These are phyloP conservation scores for Uronychia binucleata DNA, from an alignment of 73 alveolate genomes.

Conservation along the genomic window DNA sequence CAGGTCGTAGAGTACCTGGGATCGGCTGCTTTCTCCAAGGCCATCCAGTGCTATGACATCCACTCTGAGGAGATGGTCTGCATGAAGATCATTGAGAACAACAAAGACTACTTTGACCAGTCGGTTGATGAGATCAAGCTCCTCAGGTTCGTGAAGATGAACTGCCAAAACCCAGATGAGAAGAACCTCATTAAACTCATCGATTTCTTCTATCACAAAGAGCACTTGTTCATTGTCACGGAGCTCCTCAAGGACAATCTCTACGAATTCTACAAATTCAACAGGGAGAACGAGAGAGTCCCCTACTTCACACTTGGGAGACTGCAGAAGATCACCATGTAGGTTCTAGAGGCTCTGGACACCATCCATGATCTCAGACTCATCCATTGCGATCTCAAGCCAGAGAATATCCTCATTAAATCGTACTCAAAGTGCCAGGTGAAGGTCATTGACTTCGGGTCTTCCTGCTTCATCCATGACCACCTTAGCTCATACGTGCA, in stretches of 20 bases:
- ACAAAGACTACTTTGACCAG: slow-evolving; percentile 99
- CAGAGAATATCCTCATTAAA: slow-evolving; percentile 96
- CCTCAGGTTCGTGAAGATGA: slow-evolving; percentile 90
- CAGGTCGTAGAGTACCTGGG: slow-evolving; percentile 98
- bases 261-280: slow-evolving; percentile 97
- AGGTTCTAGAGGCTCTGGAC: slow-evolving; percentile 90
- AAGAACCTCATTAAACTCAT: slow-evolving; percentile 84
- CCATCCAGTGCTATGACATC: slow-evolving; percentile 96
- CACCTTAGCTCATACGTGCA: slow-evolving; percentile 95
- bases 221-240: slow-evolving; percentile 96
- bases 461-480: slow-evolving; percentile 96
- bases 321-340: slow-evolving; percentile 88
- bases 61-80: slow-evolving; percentile 97
- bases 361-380: slow-evolving; percentile 85
- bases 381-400: slow-evolving; percentile 97
- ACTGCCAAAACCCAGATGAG: slow-evolving; percentile 95
- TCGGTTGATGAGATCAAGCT: slow-evolving; percentile 98
- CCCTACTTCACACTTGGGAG: slow-evolving; percentile 94
- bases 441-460: slow-evolving; percentile 97
- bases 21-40: slow-evolving; percentile 98
- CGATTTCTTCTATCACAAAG: slow-evolving; percentile 98
- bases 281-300: slow-evolving; percentile 91
- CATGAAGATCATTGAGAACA: slow-evolving; percentile 98
- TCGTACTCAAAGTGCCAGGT: slow-evolving; percentile 84
- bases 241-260: slow-evolving; percentile 98